Conservation (phyloP, 2,329 filamentous ascomycete genomes). For the Paradendryphiella salina region DNA sequence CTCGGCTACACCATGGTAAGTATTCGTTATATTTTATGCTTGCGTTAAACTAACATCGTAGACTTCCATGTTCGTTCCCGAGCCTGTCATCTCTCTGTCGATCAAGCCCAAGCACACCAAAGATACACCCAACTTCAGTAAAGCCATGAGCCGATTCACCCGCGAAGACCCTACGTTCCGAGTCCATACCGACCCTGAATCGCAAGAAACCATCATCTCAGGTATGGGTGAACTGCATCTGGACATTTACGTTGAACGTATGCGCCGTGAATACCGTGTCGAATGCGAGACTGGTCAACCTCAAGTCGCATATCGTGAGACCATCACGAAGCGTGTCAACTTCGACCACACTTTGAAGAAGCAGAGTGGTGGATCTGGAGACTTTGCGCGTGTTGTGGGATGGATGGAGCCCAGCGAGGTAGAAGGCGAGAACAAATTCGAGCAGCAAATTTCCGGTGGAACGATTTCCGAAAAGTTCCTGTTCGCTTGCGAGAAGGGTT, state of each 20-base stretch:
- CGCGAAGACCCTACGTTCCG: slow-evolving; percentile 98
- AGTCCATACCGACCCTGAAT: slow-evolving; percentile 88
- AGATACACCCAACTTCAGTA: slow-evolving; percentile 92
- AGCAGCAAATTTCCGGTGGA: slow-evolving; percentile 84
- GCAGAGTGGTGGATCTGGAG: slow-evolving; percentile 92
- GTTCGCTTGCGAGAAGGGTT: slow-evolving; percentile 92
- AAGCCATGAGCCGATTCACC: slow-evolving; percentile 98
- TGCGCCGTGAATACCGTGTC: slow-evolving; percentile 94
- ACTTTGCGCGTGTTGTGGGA: slow-evolving; percentile 89
- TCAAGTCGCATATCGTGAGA: slow-evolving; percentile 96
- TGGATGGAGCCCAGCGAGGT: slow-evolving; percentile 83
- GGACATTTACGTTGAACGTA: slow-evolving; percentile 96
- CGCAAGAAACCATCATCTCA: slow-evolving; percentile 94
- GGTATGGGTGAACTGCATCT: slow-evolving; percentile 98
- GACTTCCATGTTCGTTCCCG: slow-evolving; percentile 95
- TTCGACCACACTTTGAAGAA: slow-evolving; percentile 96
- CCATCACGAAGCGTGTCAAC: slow-evolving; percentile 74
- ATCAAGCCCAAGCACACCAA: slow-evolving; percentile 95
- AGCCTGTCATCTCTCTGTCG: slow-evolving; percentile 95
- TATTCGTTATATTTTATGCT: neutral
- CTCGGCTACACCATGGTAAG: slow-evolving; percentile 83
- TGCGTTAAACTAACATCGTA: slow-evolving; percentile 23
- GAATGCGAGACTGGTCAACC: slow-evolving; percentile 95
- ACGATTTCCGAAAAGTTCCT: slow-evolving; percentile 95
- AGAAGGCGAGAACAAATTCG: slow-evolving; percentile 77